Evolutionary conservation across 1,139 yeast species (phyloP).

Genomic region (Magnusiomyces tetraspermus): DNA sequence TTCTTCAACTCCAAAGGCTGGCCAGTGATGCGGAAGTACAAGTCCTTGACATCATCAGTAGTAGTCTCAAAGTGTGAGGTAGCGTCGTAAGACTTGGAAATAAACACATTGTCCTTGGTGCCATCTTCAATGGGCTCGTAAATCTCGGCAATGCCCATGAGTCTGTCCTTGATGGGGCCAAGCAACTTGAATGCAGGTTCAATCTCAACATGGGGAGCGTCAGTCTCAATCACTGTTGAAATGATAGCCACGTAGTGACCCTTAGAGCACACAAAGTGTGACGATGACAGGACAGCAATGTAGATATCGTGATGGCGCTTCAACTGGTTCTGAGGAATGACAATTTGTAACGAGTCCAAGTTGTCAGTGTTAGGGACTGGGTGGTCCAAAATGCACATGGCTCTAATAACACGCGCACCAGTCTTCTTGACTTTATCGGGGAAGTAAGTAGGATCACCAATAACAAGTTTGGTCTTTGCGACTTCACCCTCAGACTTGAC

Average conservation of each 20-base stretch:
- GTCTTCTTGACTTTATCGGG: constrained; percentile 81
- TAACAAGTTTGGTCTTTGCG: constrained; percentile 86
- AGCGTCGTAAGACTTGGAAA: constrained; percentile 88
- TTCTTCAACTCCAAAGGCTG: constrained; percentile 80
- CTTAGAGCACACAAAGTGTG: constrained; percentile 85
- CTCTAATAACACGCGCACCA: constrained; percentile 84
- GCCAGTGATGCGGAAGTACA: constrained; percentile 85
- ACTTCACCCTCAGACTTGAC: constrained; percentile 85
- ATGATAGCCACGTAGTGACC: constrained; percentile 90
- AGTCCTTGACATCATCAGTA: constrained; percentile 93
- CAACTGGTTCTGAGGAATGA: constrained; percentile 94
- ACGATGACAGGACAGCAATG: constrained; percentile 80
- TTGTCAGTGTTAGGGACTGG: constrained; percentile 78
- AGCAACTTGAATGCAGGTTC: constrained; percentile 90
- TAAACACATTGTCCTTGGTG: constrained; percentile 61
- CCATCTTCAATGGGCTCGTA: constrained; percentile 87
- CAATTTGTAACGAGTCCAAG: constrained; percentile 84
- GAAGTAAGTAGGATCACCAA: constrained; percentile 98
- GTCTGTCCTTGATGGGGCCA: constrained; percentile 70
- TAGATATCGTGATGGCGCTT: constrained; percentile 90
- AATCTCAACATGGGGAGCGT: constrained; percentile 82
- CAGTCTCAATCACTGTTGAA: constrained; percentile 91
- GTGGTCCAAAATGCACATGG: constrained; percentile 87
- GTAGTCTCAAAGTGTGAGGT: constrained; percentile 92
- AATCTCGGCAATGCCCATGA: constrained; percentile 90